Base-by-base conservation (phyloP, 2,329 filamentous ascomycete genomes). In the Nannizziopsis barbatae region DNA sequence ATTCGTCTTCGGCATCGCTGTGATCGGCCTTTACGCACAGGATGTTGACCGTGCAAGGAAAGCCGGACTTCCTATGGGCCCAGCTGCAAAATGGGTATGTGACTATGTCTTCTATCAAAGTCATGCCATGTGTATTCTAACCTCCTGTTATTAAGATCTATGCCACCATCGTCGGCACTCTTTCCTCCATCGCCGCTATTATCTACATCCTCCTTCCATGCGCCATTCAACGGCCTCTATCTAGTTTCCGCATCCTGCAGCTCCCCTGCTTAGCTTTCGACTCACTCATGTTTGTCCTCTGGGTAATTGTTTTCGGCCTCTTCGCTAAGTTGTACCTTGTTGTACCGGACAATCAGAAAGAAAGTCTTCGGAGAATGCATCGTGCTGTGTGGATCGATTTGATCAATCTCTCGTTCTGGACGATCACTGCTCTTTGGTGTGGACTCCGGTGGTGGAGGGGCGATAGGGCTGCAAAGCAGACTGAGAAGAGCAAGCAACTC, bases 361-460 rank as follows among this genome's bases (percentile, higher is more conserved):
- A 58, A 36, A 80, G 75, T 43, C 75, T 90, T 50, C 69, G 72
- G 55, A 76, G 85, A 49, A 94, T 95, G 87, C 87, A 88, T 70
- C 80, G 82, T 60, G 85, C 86, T 4, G 85, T 92, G 12, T 94
- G 86, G 84, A 74, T 94, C 40, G 84, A 90, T 63, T 65, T 94
- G 44, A 71, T 76, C 41, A 86, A 83, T 62, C 76, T 86, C 63
- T 61, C 86, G 11, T 71, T 95, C 44, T 95, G 88, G 88, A 67
- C 87, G 43, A 64, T 81, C 41, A 80, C 78, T 2, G 74, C 77
- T 17, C 55, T 55, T 5, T 66, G 62, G 60, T 60, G 56, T 32
- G 60, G 65, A 30, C 8, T 67, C 46, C 56, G 63, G 41, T 69
- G 63, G 62, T 59, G 62, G 56, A 61, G 57, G 55, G 55, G 55